These are phyloP conservation scores for Neonectria sp. DNA, from an alignment of 2,329 filamentous ascomycete genomes.

Conservation along the genomic window DNA sequence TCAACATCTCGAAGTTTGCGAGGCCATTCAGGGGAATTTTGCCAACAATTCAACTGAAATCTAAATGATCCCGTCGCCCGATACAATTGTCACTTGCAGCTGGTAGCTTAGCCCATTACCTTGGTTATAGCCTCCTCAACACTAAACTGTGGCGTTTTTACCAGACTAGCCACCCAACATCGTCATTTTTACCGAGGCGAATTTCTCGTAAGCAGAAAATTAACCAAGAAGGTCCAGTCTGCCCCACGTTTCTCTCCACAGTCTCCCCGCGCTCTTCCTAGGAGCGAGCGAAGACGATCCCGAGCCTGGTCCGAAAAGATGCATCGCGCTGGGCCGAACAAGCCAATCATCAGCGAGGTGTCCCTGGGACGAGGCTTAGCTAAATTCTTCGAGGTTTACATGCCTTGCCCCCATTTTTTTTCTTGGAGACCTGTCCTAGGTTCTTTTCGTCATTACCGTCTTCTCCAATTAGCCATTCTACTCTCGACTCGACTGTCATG, in stretches of 20 bases:
- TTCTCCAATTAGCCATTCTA: background rate
- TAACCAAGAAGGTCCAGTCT: background rate
- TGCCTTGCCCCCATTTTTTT: background rate
- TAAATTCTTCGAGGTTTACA: background rate
- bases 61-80: no score
- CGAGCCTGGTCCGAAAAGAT: background rate
- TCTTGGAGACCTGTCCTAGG: background rate
- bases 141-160: background rate
- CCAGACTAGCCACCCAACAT: background rate
- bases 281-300: background rate
- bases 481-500: no score
- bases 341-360: background rate
- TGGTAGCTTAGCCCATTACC: background rate
- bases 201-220: slow-evolving; percentile 2
- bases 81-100: no score
- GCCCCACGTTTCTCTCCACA: background rate
- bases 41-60: no score
- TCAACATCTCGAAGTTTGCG: no score
- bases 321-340: background rate
- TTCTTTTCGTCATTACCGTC: background rate
- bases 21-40: no score
- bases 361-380: background rate
- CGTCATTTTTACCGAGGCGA: slow-evolving; percentile 8
- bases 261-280: slow-evolving; percentile 1
- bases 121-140: background rate